Percentiles rank a stretch among this genome's conserved stretches.
Evolutionary conservation across 225 moss, liverwort and hornwort species (phyloP).

Genomic region (Climacium dendroides): DNA sequence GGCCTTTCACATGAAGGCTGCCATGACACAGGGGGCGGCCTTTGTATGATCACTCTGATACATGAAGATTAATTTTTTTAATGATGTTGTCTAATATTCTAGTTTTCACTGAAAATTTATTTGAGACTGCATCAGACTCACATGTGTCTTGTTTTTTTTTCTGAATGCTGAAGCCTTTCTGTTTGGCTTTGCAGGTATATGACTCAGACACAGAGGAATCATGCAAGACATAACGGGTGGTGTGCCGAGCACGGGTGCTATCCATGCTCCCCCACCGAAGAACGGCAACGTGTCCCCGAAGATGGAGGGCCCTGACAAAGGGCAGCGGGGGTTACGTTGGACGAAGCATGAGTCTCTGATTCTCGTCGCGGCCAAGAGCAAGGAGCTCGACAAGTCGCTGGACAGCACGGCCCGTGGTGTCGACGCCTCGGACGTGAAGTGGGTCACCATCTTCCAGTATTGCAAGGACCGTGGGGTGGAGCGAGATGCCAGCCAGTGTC

Average conservation of each 20-base stretch:
- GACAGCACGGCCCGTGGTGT: constrained; percentile 43
- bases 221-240: constrained; percentile 29
- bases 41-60: neutral
- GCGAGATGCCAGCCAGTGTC: constrained; percentile 77
- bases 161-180: neutral
- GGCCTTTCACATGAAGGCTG: neutral
- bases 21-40: neutral
- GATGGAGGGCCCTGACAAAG: constrained; percentile 48
- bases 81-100: neutral
- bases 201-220: constrained; percentile 8
- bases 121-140: neutral
- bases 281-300: constrained; percentile 37
- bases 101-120: neutral
- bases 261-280: constrained; percentile 29
- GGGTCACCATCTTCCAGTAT: constrained; percentile 72
- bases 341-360: constrained; percentile 80
- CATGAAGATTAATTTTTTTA: neutral
- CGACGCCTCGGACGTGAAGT: constrained; percentile 61
- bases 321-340: constrained; percentile 63
- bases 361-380: constrained; percentile 76
- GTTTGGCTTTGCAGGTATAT: constrained; percentile 14
- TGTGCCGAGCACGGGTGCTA: constrained; percentile 10
- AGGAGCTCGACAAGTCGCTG: constrained; percentile 76
- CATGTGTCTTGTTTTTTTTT: neutral
- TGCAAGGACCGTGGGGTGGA: constrained; percentile 71